Conservation (phyloP, 2,329 filamentous ascomycete genomes). For the Botrytis squamosa region DNA sequence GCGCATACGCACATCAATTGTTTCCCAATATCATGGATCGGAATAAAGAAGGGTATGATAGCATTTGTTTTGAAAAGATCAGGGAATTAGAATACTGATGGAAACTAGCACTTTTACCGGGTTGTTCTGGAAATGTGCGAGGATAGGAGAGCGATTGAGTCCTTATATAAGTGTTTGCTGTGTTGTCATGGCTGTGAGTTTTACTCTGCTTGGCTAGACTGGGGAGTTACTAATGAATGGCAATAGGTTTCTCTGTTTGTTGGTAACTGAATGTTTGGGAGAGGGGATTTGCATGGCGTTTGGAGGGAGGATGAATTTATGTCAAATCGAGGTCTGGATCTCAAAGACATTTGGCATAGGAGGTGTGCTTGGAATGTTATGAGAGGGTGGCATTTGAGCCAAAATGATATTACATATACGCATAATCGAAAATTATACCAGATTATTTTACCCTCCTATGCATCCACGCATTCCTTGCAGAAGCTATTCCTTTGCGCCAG, state of each 20-base stretch:
- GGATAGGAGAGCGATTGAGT: constrained; percentile 88
- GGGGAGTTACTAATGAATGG: constrained; percentile 22
- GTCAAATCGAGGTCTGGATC: constrained; percentile 2
- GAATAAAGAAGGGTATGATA: constrained; percentile 80
- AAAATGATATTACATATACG: constrained; percentile 3
- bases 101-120: constrained; percentile 45
- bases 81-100: constrained; percentile 23
- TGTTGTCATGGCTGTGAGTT: constrained; percentile 83
- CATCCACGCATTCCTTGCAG: not conserved
- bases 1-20: constrained; percentile 87
- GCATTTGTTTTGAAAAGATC: constrained; percentile 1
- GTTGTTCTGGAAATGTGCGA: constrained; percentile 93
- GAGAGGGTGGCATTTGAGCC: not conserved
- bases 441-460: not conserved
- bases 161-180: constrained; percentile 96
- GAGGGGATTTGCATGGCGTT: constrained; percentile 30
- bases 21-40: constrained; percentile 87
- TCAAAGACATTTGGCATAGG: not conserved
- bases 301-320: constrained; percentile 13
- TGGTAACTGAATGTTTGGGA: constrained; percentile 32
- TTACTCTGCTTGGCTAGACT: constrained; percentile 35
- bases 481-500: constrained; percentile 10
- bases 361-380: not conserved
- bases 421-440: constrained; percentile 8
- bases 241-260: constrained; percentile 38